Base-by-base conservation (phyloP, 148 eudicot species). In the Dysphania ambrosioides region DNA sequence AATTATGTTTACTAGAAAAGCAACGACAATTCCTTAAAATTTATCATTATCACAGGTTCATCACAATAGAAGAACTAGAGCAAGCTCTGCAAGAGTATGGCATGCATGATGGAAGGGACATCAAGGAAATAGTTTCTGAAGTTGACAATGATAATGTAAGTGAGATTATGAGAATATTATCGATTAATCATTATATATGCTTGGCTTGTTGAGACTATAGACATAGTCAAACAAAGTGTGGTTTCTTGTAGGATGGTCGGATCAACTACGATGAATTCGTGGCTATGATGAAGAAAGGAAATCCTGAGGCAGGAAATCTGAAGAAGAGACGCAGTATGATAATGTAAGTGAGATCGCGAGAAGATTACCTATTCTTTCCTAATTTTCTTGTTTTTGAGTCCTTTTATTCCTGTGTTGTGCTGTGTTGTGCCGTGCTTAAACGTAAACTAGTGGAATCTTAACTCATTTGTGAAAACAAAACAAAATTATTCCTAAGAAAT, bases 31-130 rank as follows among this genome's bases (percentile, higher is more conserved):
- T 16, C 31, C 26, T 29, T 30, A 13, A 56, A 7, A 71, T 51
- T 15, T 57, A n/a, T 58, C 53, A 21, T 65, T 8, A 41, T 12
- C 13, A 61, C 72, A 93, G 98, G 81, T 93, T 82, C 77, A 93
- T 93, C 23, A 91, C 98, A 21, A 87, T 84, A 8, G 98, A 93
- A 86, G 98, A 93, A 80, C 85, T 93, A 26, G 97, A 93, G 80
- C 98, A 93, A 80, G 98, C 98, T 67, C 82, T 93, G 15, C 82
- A 82, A 30, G 97, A 93, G 51, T 86, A 83, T 72, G 97, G 93
- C 67, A 93, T 93, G 91, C 75, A 85, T 1, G 91, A 91, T 66
- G 95, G 79, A 36, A 84, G 87, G 77, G 95, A 93, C 87, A 91
- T 93, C 1, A 91, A 89, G 68, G 97, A 93, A 76, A 90, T 93